phyloP scores from a whole-genome alignment of 805 yeast species.

The Starmerella tilneyi region DNA sequence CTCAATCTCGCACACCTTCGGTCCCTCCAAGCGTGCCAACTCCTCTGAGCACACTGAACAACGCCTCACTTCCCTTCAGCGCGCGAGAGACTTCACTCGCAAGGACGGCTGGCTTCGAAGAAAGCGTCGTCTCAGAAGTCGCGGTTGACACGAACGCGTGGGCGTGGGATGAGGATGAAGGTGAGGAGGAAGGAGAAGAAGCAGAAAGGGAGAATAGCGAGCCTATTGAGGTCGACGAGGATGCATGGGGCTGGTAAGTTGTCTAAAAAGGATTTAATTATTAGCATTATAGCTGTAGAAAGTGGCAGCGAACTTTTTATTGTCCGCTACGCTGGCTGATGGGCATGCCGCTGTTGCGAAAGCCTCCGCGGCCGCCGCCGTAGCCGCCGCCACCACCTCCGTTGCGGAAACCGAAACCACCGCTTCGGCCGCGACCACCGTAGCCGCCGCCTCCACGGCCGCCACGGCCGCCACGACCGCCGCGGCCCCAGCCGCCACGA shows the following conservation, averaged over 20 bases:
- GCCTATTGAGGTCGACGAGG: slow-evolving; percentile 16
- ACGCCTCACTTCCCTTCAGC: slow-evolving; percentile 1
- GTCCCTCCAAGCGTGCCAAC: slow-evolving; percentile 10
- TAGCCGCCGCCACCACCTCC: slow-evolving; percentile 2
- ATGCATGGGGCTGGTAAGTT: slow-evolving; percentile 18
- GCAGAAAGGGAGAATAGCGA: too few species aligned
- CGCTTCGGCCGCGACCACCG: slow-evolving; percentile 17
- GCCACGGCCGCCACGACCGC: slow-evolving; percentile 21
- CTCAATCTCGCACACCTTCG: slow-evolving; percentile 9
- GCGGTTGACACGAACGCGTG: slow-evolving; percentile 13
- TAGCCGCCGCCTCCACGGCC: slow-evolving; percentile 13
- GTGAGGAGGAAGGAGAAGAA: slow-evolving; percentile 7
- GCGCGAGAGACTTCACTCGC: background rate
- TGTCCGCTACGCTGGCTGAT: slow-evolving; percentile 6
- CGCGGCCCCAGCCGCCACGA: slow-evolving; percentile 28
- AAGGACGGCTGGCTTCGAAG: background rate
- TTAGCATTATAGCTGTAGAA: too few species aligned
- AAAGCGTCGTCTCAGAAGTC: slow-evolving; percentile 6
- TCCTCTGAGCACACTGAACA: slow-evolving; percentile 10
- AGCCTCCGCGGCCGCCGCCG: slow-evolving; percentile 8
- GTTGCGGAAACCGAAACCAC: slow-evolving; percentile 10
- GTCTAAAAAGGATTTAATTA: background rate
- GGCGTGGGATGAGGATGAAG: slow-evolving; percentile 19
- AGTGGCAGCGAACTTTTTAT: too few species aligned
- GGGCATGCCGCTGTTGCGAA: slow-evolving; percentile 4